Base-by-base conservation (phyloP, 352 stramenopile species). In the Phytophthora agathidicida region DNA sequence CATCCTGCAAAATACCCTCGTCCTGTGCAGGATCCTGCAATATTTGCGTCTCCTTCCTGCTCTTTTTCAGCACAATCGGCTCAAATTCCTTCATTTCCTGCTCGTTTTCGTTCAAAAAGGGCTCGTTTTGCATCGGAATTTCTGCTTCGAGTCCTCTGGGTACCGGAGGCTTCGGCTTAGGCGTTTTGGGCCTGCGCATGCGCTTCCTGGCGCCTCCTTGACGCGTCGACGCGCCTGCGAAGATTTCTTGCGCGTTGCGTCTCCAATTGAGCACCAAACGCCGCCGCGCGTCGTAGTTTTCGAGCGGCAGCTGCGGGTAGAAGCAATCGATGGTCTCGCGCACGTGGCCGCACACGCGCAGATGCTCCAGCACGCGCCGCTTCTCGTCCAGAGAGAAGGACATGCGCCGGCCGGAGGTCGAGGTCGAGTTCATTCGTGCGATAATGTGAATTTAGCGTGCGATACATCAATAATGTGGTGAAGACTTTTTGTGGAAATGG, bases 321-420 rank as follows among this genome's bases (percentile, higher is more conserved):
- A 69, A 69, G 45, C 5, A 27, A 9, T 43, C 20, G 35, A 69
- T 60, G 36, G 60, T 65, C 16, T 64, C 46, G 28, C 52, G 53
- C 32, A 69, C 44, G 19, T 42, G 43, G 17, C 53, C 44, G 6
- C 32, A 38, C 7, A 11, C 30, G 13, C 53, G 53, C 32, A 69
- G 46, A 41, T 65, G 53, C 38, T 65, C 52, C 37, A 69, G 45
- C 23, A 65, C 60, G 38, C 53, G 54, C 17, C 60, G 60, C 46
- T 69, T 69, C 53, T 69, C 60, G 60, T 64, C 54, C 39, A 65
- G 39, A 22, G 60, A 53, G 53, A 57, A 69, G 37, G 49, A 63
- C 24, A 31, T n/a, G 31, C 46, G 49, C 3, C 30, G 27, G 22
- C 44, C 27, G 28, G 19, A 14, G 13, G 32, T 17, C 28, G 20